These are phyloP conservation scores for Nothomitra cinnamomea DNA, from an alignment of 2,329 filamentous ascomycete genomes.

Conservation along the genomic window DNA sequence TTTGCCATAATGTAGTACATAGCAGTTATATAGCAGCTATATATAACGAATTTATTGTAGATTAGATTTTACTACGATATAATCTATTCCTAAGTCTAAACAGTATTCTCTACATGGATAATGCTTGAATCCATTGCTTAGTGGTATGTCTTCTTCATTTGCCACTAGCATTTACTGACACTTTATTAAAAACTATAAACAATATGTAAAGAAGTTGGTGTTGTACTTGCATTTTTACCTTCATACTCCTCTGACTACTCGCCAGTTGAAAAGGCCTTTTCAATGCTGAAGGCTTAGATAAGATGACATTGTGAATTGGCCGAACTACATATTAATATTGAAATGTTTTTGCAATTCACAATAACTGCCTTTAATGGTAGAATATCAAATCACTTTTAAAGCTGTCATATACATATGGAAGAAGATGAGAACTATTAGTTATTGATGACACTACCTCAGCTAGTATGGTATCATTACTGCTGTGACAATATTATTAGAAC, in stretches of 20 bases:
- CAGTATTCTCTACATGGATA: not conserved
- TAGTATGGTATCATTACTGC: too few relatives aligned
- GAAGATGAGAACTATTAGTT: too few relatives aligned
- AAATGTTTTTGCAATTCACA: too few relatives aligned
- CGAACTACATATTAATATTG: not conserved
- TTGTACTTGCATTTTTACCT: not conserved
- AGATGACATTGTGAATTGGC: not conserved
- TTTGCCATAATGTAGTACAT: not conserved
- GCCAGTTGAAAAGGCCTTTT: not conserved
- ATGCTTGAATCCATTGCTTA: not conserved
- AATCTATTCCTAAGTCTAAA: not conserved
- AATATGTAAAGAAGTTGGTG: too few relatives aligned
- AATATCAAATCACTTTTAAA: too few relatives aligned
- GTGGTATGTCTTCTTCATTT: not conserved
- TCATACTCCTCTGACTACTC: not conserved
- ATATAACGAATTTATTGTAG: not conserved
- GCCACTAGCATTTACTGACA: not conserved
- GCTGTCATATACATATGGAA: too few relatives aligned
- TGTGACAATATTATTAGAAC: too few relatives aligned
- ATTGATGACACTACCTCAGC: too few relatives aligned
- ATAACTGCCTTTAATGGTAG: too few relatives aligned
- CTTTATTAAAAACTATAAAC: too few relatives aligned
- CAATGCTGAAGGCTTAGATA: not conserved
- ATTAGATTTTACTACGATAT: too few relatives aligned
- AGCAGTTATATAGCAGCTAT: not conserved